Conservation (phyloP, 2,329 filamentous ascomycete genomes). For the Talaromyces sp. region DNA sequence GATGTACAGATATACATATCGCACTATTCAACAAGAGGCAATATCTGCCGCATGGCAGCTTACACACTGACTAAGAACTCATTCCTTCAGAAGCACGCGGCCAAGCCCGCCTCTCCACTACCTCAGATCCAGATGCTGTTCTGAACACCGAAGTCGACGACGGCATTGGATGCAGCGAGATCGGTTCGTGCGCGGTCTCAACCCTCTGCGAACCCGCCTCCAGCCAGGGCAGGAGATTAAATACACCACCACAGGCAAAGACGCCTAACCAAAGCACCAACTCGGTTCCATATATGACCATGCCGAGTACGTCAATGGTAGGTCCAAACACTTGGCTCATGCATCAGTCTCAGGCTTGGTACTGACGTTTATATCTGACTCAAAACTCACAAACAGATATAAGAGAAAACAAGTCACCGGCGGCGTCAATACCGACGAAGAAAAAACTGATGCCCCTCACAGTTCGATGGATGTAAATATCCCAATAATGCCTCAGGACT, state of each 20-base stretch:
- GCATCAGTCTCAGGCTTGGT: neutral
- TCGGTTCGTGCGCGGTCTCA: neutral
- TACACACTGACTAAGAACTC: too few species aligned
- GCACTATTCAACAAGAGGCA: too few species aligned
- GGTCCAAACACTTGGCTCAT: neutral
- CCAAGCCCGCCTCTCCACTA: neutral
- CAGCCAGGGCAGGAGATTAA: conserved; percentile 3
- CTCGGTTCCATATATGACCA: conserved; percentile 10
- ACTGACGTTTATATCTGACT: too few species aligned
- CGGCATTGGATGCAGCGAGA: neutral
- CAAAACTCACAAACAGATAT: neutral
- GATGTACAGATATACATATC: too few species aligned
- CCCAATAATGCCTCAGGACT: neutral
- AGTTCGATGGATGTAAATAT: neutral
- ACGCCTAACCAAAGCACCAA: conserved; percentile 4
- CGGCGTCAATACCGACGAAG: neutral
- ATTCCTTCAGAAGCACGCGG: neutral
- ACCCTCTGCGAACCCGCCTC: neutral
- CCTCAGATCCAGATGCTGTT: neutral
- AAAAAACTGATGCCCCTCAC: neutral
- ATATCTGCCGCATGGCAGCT: too few species aligned
- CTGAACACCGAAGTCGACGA: neutral
- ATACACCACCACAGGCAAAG: conserved; percentile 4
- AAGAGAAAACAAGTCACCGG: neutral
- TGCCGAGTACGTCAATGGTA: conserved; percentile 25